phyloP scores from a whole-genome alignment of 768 basidiomycete species.

The Podaxis sp. region DNA sequence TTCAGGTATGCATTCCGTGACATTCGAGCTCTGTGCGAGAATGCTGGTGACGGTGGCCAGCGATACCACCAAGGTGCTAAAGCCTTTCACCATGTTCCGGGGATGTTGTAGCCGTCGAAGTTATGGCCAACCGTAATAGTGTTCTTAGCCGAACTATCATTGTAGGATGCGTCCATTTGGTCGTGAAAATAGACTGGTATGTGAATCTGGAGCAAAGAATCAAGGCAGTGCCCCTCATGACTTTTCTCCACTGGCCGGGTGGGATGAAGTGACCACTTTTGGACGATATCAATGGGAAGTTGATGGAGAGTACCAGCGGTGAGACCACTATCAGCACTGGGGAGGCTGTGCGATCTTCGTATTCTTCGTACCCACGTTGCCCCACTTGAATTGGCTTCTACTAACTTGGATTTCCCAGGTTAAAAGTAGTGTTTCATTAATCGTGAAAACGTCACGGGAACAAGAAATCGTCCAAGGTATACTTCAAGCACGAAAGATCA shows the following conservation, averaged over 20 bases:
- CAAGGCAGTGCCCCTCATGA: neutral
- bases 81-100: constrained; percentile 15
- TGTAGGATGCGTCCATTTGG: neutral
- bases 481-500: neutral
- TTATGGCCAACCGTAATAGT: neutral
- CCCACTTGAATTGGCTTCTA: neutral
- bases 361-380: too few species aligned
- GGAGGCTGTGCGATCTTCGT: neutral
- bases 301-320: neutral
- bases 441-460: neutral
- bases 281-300: neutral
- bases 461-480: neutral
- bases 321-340: neutral
- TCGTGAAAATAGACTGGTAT: neutral
- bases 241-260: neutral
- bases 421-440: neutral
- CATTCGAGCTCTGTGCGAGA: constrained; percentile 35
- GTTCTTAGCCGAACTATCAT: neutral
- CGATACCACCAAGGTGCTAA: constrained; percentile 15
- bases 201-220: neutral
- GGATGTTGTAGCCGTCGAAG: neutral
- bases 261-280: neutral
- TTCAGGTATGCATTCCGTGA: constrained; percentile 33
- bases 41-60: constrained; percentile 21
- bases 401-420: neutral